A percentile compares a stretch with the other conserved stretches of the same genome.
These are phyloP conservation scores for Funneliformis caledonium DNA, from an alignment of 371 early-diverging fungal genomes.

Conservation along the genomic window DNA sequence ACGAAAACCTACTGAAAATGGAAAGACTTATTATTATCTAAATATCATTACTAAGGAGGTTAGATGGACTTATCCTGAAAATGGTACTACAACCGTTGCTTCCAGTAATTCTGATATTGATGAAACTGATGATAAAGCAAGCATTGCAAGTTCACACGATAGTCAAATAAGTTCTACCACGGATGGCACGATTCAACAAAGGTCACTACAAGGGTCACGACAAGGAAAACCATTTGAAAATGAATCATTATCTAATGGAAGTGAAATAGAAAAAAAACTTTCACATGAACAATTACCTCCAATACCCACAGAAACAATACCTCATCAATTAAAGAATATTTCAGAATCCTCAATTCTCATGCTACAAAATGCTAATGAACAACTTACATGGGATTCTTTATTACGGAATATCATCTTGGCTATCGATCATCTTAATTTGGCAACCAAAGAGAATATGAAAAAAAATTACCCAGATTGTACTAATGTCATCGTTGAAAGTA, in stretches of 20 bases:
- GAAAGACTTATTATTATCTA: constrained; percentile 53
- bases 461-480: constrained; percentile 61
- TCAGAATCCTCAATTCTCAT: neutral
- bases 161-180: constrained; percentile 21
- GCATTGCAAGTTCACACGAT: constrained; percentile 42
- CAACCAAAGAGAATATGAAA: constrained; percentile 66
- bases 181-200: constrained; percentile 16
- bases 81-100: neutral
- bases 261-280: no score
- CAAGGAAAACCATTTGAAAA: neutral
- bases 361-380: constrained; percentile 35
- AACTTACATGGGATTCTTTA: constrained; percentile 68
- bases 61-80: constrained; percentile 53
- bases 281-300: no score
- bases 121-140: constrained; percentile 28
- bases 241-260: no score
- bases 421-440: constrained; percentile 64
- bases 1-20: constrained; percentile 53
- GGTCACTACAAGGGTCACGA: neutral
- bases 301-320: neutral
- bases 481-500: constrained; percentile 73
- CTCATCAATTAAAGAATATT: neutral
- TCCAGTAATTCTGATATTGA: no score
- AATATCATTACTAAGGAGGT: constrained; percentile 56
- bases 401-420: constrained; percentile 67